Conservation (phyloP, 139 green algal genomes). For the Penium margaritaceum region DNA sequence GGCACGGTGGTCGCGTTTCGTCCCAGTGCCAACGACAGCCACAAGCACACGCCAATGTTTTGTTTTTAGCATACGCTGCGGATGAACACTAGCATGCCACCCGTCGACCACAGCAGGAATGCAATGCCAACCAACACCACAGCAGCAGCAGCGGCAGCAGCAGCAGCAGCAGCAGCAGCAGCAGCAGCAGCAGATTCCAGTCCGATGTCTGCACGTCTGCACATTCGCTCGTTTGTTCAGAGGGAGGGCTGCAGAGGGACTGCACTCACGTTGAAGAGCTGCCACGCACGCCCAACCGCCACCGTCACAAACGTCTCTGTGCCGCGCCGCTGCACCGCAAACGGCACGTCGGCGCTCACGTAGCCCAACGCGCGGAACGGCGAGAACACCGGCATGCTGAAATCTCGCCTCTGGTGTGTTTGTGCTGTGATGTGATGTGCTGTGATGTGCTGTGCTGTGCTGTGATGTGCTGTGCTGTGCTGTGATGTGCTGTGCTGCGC, state of each 20-base stretch:
- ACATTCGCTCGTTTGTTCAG: no score
- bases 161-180: not conserved
- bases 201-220: not conserved
- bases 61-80: no score
- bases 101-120: not conserved
- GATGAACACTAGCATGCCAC: no score
- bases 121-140: not conserved
- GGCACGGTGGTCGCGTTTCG: no score
- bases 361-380: conserved; percentile 81
- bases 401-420: no score
- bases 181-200: not conserved
- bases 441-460: no score
- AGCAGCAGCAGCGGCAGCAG: not conserved
- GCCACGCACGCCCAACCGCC: conserved; percentile 82
- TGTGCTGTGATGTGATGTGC: no score
- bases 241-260: conserved; percentile 1
- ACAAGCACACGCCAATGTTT: no score
- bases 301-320: conserved; percentile 75
- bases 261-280: conserved; percentile 75
- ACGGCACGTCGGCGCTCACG: conserved; percentile 77
- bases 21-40: no score
- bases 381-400: conserved; percentile 68
- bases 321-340: conserved; percentile 68
- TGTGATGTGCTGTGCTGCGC: no score
- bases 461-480: no score